These are phyloP conservation scores for Marchantia paleacea DNA, from an alignment of 225 moss, liverwort and hornwort species.

Conservation along the genomic window DNA sequence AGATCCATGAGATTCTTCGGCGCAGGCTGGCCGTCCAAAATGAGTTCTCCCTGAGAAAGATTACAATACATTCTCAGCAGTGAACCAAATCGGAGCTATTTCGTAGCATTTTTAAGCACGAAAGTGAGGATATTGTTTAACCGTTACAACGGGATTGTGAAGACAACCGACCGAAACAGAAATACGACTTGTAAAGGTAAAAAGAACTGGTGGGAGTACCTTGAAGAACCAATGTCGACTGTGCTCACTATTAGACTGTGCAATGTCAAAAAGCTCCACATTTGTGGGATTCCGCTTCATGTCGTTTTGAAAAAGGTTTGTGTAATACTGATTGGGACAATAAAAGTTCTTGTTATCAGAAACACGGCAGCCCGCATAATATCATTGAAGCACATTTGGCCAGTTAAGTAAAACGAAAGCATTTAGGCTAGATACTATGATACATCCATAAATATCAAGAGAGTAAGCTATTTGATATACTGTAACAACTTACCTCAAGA, in stretches of 20 bases:
- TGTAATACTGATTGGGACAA: conserved; percentile 65
- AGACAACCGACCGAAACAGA: neutral
- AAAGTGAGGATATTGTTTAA: too few species aligned
- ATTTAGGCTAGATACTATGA: neutral
- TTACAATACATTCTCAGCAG: neutral
- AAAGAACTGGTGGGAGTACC: conserved; percentile 33
- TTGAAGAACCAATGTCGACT: conserved; percentile 99
- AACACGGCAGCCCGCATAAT: too few species aligned
- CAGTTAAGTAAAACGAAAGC: neutral
- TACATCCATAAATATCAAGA: neutral
- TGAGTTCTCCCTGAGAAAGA: conserved; percentile 67
- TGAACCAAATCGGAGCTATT: neutral
- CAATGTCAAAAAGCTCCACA: conserved; percentile 97
- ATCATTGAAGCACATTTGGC: neutral
- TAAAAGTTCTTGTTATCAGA: neutral
- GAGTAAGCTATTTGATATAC: neutral
- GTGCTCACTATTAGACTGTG: conserved; percentile 98
- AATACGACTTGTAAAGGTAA: too few species aligned
- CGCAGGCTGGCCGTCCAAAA: conserved; percentile 73
- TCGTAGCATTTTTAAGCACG: too few species aligned
- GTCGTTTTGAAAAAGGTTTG: conserved; percentile 68
- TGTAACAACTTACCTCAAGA: conserved; percentile 59
- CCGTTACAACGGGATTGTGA: neutral
- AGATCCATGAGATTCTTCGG: conserved; percentile 68
- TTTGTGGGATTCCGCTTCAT: conserved; percentile 95